Base-by-base conservation (phyloP, 495 filamentous ascomycete species). In the Hypoxylon lienhwacheense region DNA sequence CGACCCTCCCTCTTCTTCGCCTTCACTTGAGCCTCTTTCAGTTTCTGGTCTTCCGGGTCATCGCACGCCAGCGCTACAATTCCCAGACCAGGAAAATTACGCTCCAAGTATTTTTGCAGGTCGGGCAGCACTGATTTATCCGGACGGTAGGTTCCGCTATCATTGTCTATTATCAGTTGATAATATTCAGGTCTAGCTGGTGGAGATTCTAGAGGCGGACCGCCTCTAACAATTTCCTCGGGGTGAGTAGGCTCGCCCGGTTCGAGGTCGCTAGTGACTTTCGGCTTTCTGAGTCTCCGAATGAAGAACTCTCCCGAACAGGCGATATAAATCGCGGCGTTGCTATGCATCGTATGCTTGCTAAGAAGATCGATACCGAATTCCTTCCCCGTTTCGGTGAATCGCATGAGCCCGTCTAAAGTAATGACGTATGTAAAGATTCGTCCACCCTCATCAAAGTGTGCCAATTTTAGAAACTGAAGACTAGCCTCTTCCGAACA, bases 261-360 rank as follows among this genome's bases (percentile, higher is more conserved):
- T 19, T 69, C 43, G 3, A 36, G 26, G 16, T 64, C 54, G 0
- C 55, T 49, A 26, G 41, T 34, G 6, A 25, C 43, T 15, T 67
- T 49, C 10, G 54, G 61, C 14, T 63, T 62, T 20, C 59, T 63
- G n/a, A 82, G 68, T 10, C 85, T 82, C 3, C 90, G 81, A 48
- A 97, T 77, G 67, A 96, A 95, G 68, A 97, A 97, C 68, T 97
- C 92, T 11, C 92, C 92, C 3, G 86, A 86, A 66, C 85, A 96
- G 2, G 91, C 91, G 50, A 97, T 87, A 66, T 96, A 95, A 14
- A 86, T 86, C 11, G 84, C 85, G 3, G 95, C 90, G 70, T 96
- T 85, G 64, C 87, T 90, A 64, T 97, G 92, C 86, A 97, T 91
- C 22, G 88, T 95, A 67, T 97, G 92, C 66, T 97, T 97, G 60